phyloP scores from a whole-genome alignment of 1,284 basidiomycete species.

The Caloboletus inedulis region DNA sequence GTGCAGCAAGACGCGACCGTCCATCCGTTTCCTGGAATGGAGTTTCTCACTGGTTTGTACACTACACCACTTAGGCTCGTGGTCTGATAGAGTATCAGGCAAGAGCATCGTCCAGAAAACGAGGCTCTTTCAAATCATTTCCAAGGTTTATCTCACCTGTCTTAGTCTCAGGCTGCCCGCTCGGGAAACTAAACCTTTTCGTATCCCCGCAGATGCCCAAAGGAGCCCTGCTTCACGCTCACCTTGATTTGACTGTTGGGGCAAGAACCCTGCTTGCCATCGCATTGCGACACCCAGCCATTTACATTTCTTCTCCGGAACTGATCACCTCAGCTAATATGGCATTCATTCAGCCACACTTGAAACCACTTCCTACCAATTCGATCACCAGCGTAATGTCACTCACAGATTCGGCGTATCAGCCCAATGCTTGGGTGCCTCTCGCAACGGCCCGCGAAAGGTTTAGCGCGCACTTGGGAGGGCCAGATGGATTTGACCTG shows the following conservation, averaged over 20 bases:
- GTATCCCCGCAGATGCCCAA: conserved; percentile 61
- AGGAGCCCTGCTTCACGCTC: conserved; percentile 67
- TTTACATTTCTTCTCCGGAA: conserved; percentile 52
- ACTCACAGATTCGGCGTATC: conserved; percentile 47
- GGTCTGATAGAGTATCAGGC: conserved; percentile 35
- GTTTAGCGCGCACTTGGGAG: conserved; percentile 52
- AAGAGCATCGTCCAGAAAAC: conserved; percentile 55
- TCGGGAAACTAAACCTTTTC: conserved; percentile 1
- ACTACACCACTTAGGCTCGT: background rate
- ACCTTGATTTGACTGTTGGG: conserved; percentile 68
- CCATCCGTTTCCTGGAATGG: conserved; percentile 75
- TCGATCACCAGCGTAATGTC: conserved; percentile 35
- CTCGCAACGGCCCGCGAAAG: conserved; percentile 49
- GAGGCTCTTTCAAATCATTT: conserved; percentile 55
- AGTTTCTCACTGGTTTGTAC: conserved; percentile 59
- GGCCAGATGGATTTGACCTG: conserved; percentile 60
- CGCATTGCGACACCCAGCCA: conserved; percentile 52
- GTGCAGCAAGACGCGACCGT: conserved; percentile 48
- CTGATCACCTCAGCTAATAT: conserved; percentile 27
- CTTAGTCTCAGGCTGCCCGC: background rate
- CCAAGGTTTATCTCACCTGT: conserved; percentile 41
- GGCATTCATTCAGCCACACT: conserved; percentile 47
- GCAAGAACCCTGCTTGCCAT: conserved; percentile 47
- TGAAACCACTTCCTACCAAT: conserved; percentile 42
- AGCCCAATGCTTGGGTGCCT: conserved; percentile 49